Evolutionary conservation across 495 filamentous ascomycete genomes (phyloP).

Genomic region (Penicillium ochrochloron): DNA sequence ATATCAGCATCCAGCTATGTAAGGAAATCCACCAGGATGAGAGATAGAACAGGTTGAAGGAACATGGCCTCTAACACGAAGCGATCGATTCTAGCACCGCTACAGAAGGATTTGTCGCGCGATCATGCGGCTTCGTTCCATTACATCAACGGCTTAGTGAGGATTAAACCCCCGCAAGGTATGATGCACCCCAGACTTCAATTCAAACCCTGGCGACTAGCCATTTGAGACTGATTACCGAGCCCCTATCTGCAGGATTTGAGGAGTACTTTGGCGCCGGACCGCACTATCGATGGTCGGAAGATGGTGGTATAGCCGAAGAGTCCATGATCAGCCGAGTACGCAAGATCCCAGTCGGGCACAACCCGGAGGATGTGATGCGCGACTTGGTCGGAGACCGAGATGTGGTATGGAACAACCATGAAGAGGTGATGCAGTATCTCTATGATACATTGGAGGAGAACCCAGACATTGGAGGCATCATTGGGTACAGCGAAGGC

Average conservation of each 20-base stretch:
- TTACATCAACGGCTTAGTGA: slow-evolving; percentile 52
- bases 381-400: slow-evolving; percentile 39
- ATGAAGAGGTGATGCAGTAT: slow-evolving; percentile 31
- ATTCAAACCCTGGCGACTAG: neutral
- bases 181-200: slow-evolving; percentile 1
- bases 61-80: neutral
- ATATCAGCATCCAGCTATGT: slow-evolving; percentile 58
- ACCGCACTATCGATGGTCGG: slow-evolving; percentile 56
- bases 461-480: slow-evolving; percentile 43
- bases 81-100: slow-evolving; percentile 30
- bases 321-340: slow-evolving; percentile 54
- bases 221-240: neutral
- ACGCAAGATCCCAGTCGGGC: slow-evolving; percentile 52
- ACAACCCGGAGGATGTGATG: slow-evolving; percentile 55
- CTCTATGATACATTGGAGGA: slow-evolving; percentile 33
- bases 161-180: slow-evolving; percentile 47
- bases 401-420: slow-evolving; percentile 28
- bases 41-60: neutral
- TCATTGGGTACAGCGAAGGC: slow-evolving; percentile 66
- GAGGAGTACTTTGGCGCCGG: slow-evolving; percentile 57
- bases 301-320: slow-evolving; percentile 46
- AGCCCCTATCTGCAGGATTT: slow-evolving; percentile 37
- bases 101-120: slow-evolving; percentile 49
- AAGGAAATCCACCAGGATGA: neutral
- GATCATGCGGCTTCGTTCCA: slow-evolving; percentile 49